Conservation (phyloP, 768 basidiomycete genomes). For the Omphalotus guepiniiformis region DNA sequence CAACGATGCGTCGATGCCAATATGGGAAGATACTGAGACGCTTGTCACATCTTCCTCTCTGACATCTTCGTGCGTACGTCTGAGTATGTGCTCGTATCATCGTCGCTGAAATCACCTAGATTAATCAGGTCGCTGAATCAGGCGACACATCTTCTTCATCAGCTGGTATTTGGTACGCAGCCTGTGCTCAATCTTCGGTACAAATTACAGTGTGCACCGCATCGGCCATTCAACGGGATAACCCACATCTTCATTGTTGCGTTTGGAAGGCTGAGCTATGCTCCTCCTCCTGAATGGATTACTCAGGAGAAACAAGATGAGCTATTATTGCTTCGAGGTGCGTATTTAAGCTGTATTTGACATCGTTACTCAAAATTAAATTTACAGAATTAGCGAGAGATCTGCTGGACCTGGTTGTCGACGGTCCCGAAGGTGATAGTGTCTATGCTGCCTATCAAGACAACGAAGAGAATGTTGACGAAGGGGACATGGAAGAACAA, state of each 20-base stretch:
- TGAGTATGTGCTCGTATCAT: not conserved
- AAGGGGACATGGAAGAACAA: conserved; percentile 56
- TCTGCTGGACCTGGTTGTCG: conserved; percentile 62
- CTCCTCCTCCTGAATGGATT: conserved; percentile 62
- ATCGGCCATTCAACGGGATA: conserved; percentile 56
- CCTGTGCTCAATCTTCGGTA: conserved; percentile 47
- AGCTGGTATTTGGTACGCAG: conserved; percentile 50
- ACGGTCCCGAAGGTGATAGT: conserved; percentile 65
- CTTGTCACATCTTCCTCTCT: conserved; percentile 32
- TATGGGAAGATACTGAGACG: conserved; percentile 65
- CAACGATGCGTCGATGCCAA: conserved; percentile 42
- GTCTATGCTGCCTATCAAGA: conserved; percentile 60
- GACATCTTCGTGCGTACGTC: conserved; percentile 31
- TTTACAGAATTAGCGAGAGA: conserved; percentile 53
- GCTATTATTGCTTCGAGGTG: conserved; percentile 47
- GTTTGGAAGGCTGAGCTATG: conserved; percentile 70
- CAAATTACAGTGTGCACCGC: conserved; percentile 52
- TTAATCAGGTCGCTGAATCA: conserved; percentile 47
- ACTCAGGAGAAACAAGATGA: conserved; percentile 32
- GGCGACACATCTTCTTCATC: conserved; percentile 55
- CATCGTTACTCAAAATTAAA: conserved; percentile 5
- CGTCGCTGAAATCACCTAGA: conserved; percentile 29
- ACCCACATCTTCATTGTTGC: conserved; percentile 72
- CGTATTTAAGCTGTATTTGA: conserved; percentile 14
- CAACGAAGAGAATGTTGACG: conserved; percentile 43